These are phyloP conservation scores for Phytophthora pisi DNA, from an alignment of 352 stramenopile species.

Conservation along the genomic window DNA sequence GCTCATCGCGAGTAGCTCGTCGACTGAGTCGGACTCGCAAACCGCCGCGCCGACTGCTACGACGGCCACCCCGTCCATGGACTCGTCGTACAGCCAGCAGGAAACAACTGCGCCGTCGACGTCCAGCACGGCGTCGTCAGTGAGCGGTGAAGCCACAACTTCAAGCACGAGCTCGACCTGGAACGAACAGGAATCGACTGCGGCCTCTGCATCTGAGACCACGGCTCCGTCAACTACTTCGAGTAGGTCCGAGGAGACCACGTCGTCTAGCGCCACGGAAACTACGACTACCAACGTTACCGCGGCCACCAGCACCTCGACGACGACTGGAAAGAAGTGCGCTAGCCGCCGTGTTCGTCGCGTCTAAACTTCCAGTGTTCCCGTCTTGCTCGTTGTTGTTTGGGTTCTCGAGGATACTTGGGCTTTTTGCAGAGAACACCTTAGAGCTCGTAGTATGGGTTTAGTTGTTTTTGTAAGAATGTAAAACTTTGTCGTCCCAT, in stretches of 20 bases:
- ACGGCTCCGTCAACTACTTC: neutral
- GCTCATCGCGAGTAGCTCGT: slow-evolving; percentile 19
- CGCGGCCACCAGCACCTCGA: slow-evolving; percentile 1
- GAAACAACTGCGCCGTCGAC: slow-evolving; percentile 3
- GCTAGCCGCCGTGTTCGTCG: slow-evolving; percentile 16
- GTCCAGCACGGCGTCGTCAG: slow-evolving; percentile 11
- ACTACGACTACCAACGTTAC: slow-evolving; percentile 9
- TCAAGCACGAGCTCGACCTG: slow-evolving; percentile 4
- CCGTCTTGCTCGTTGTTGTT: neutral
- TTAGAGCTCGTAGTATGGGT: neutral
- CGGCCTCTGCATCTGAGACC: neutral
- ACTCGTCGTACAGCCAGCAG: slow-evolving; percentile 10
- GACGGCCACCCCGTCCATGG: slow-evolving; percentile 5
- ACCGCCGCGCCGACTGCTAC: neutral
- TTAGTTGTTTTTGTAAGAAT: neutral
- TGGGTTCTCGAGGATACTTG: neutral
- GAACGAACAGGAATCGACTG: slow-evolving; percentile 12
- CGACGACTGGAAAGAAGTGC: slow-evolving; percentile 13
- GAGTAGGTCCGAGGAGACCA: neutral
- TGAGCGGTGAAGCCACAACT: slow-evolving; percentile 5
- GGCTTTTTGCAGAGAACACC: too few species aligned
- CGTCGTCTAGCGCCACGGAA: neutral
- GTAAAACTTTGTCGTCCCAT: neutral
- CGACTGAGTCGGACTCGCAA: slow-evolving; percentile 8
- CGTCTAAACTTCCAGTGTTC: slow-evolving; percentile 1